Evolutionary conservation across 768 basidiomycete genomes (phyloP).

Genomic region (Russula lepida): DNA sequence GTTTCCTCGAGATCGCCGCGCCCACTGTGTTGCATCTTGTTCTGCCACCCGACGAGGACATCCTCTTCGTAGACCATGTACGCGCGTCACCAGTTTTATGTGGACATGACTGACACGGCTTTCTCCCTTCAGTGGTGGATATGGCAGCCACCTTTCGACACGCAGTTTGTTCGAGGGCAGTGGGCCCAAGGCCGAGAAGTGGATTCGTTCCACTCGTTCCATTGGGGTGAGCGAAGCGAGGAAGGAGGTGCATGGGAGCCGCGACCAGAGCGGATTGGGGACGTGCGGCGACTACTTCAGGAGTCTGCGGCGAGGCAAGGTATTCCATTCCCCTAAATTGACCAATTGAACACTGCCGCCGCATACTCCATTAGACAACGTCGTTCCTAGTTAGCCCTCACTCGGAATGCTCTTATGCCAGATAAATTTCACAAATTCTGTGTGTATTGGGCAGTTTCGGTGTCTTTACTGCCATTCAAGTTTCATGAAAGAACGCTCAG

Average conservation of each 20-base stretch:
- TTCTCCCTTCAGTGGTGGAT: conserved; percentile 36
- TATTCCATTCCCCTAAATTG: conserved; percentile 23
- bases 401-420: not conserved
- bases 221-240: conserved; percentile 36
- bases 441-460: not conserved
- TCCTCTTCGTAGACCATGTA: conserved; percentile 42
- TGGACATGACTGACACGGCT: not conserved
- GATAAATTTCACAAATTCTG: not conserved
- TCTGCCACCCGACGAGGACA: conserved; percentile 32
- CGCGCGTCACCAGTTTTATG: conserved; percentile 9
- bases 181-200: conserved; percentile 42
- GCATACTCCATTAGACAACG: not conserved
- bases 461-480: not conserved
- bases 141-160: conserved; percentile 38
- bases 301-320: conserved; percentile 36
- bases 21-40: conserved; percentile 40
- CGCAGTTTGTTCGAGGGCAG: conserved; percentile 37
- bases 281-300: conserved; percentile 30
- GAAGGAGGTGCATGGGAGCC: conserved; percentile 31
- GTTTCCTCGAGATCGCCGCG: conserved; percentile 43
- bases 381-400: not conserved
- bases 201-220: conserved; percentile 44
- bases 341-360: not conserved
- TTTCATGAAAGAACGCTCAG: not conserved
- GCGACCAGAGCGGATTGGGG: conserved; percentile 29